Evolutionary conservation across 177 flowering plant species (phyloP).

Genomic region (Tripterygium wilfordii): DNA sequence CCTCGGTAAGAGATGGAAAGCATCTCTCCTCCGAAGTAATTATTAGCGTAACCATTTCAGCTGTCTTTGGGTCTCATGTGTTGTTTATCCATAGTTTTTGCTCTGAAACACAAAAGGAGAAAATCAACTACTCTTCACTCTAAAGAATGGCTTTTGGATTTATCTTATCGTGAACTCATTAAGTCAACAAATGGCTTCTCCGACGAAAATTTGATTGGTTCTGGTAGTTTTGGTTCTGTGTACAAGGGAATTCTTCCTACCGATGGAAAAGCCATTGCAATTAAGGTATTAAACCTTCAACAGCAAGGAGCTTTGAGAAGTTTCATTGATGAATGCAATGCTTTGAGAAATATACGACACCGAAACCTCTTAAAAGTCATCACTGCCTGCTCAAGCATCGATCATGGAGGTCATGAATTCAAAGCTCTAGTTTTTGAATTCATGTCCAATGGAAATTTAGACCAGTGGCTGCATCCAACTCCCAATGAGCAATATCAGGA

Average conservation of each 20-base stretch:
- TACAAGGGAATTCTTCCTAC: constrained; percentile 3
- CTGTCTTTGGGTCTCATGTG: neutral
- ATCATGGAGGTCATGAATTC: too few species aligned
- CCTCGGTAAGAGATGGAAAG: neutral
- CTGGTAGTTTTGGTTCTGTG: too few species aligned
- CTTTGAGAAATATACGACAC: too few species aligned
- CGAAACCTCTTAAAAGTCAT: too few species aligned
- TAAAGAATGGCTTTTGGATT: neutral
- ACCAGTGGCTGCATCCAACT: constrained; percentile 6
- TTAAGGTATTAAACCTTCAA: too few species aligned
- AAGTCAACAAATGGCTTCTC: constrained; percentile 17
- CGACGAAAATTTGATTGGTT: constrained; percentile 11
- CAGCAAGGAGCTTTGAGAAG: too few species aligned
- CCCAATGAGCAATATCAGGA: too few species aligned
- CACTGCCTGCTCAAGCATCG: too few species aligned
- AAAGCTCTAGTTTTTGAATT: constrained; percentile 9
- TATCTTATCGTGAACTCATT: constrained; percentile 5
- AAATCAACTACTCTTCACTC: neutral
- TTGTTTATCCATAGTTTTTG: neutral
- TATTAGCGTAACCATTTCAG: neutral
- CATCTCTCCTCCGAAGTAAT: neutral
- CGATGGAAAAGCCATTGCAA: constrained; percentile 8
- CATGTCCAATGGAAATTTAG: constrained; percentile 9
- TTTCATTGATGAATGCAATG: too few species aligned
- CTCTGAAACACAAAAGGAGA: neutral